Conservation (phyloP, 2,329 filamentous ascomycete genomes). For the Fusarium pininemorale region DNA sequence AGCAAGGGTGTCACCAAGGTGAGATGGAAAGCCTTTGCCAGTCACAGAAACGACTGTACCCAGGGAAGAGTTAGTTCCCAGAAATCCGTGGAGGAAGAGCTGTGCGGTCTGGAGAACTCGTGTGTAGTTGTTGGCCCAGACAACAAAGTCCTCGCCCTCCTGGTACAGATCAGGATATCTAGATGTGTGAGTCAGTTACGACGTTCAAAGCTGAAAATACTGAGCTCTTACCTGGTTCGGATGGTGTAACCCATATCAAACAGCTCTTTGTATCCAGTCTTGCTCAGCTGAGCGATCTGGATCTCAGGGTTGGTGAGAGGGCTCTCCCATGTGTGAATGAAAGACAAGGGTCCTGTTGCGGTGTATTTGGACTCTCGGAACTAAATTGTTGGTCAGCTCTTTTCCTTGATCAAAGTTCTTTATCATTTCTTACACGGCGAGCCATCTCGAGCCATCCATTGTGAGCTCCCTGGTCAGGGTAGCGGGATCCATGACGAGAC, state of each 20-base stretch:
- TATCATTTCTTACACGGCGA: slow-evolving; percentile 46
- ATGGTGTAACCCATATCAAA: slow-evolving; percentile 64
- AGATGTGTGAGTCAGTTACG: not conserved
- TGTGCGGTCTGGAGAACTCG: slow-evolving; percentile 70
- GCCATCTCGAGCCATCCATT: slow-evolving; percentile 61
- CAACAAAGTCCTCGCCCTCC: slow-evolving; percentile 61
- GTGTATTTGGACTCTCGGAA: slow-evolving; percentile 64
- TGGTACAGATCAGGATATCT: slow-evolving; percentile 61
- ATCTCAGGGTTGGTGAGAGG: slow-evolving; percentile 62
- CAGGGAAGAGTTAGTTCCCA: slow-evolving; percentile 62
- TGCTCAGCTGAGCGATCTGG: slow-evolving; percentile 67
- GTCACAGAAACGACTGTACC: slow-evolving; percentile 69
- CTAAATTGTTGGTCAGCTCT: slow-evolving; percentile 43
- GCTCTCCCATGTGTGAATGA: slow-evolving; percentile 67
- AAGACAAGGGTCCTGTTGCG: slow-evolving; percentile 61
- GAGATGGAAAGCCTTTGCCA: slow-evolving; percentile 59
- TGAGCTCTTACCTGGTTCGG: slow-evolving; percentile 50
- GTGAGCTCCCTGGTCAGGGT: slow-evolving; percentile 69
- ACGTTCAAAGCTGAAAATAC: accelerated
- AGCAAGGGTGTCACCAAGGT: slow-evolving; percentile 68
- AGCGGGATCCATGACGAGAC: slow-evolving; percentile 69
- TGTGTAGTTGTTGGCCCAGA: slow-evolving; percentile 74
- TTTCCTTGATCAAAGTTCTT: accelerated
- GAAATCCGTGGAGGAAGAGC: slow-evolving; percentile 68
- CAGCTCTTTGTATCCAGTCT: slow-evolving; percentile 71